Evolutionary conservation across 139 green algal genomes (phyloP).

Genomic region (Picochlorum sp.): DNA sequence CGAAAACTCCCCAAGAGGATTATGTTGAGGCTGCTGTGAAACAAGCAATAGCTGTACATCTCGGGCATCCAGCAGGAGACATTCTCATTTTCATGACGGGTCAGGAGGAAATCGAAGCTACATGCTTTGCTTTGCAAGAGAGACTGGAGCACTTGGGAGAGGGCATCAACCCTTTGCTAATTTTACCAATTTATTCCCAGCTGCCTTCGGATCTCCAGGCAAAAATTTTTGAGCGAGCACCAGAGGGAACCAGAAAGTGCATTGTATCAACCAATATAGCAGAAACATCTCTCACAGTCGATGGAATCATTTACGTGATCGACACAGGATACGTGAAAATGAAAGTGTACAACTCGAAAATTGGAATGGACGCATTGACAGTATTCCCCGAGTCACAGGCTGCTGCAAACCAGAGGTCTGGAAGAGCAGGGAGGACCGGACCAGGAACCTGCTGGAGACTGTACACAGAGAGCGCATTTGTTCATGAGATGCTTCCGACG

Average conservation of each 20-base stretch:
- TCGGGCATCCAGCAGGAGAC: slow-evolving; percentile 73
- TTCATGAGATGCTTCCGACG: slow-evolving; percentile 50
- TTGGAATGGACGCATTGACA: slow-evolving; percentile 92
- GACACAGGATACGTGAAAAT: slow-evolving; percentile 90
- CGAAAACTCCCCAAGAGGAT: slow-evolving; percentile 85
- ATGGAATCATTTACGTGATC: slow-evolving; percentile 94
- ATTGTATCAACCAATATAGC: slow-evolving; percentile 95
- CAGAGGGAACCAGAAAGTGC: slow-evolving; percentile 78
- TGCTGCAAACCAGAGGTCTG: slow-evolving; percentile 74
- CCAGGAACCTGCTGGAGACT: slow-evolving; percentile 88
- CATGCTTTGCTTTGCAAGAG: slow-evolving; percentile 70
- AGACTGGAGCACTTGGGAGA: slow-evolving; percentile 65
- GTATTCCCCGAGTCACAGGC: slow-evolving; percentile 86
- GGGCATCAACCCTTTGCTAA: slow-evolving; percentile 64
- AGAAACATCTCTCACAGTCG: slow-evolving; percentile 93
- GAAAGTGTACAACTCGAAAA: slow-evolving; percentile 96
- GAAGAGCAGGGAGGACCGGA: slow-evolving; percentile 83
- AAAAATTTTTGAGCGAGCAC: slow-evolving; percentile 94
- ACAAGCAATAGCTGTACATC: slow-evolving; percentile 89
- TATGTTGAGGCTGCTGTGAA: slow-evolving; percentile 97
- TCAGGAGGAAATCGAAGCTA: slow-evolving; percentile 95
- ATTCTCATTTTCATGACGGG: slow-evolving; percentile 99
- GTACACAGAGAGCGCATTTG: slow-evolving; percentile 84
- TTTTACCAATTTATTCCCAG: slow-evolving; percentile 95
- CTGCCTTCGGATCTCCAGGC: slow-evolving; percentile 83